phyloP scores from a whole-genome alignment of 2,329 filamentous ascomycete genomes.

The Fusarium sp. region DNA sequence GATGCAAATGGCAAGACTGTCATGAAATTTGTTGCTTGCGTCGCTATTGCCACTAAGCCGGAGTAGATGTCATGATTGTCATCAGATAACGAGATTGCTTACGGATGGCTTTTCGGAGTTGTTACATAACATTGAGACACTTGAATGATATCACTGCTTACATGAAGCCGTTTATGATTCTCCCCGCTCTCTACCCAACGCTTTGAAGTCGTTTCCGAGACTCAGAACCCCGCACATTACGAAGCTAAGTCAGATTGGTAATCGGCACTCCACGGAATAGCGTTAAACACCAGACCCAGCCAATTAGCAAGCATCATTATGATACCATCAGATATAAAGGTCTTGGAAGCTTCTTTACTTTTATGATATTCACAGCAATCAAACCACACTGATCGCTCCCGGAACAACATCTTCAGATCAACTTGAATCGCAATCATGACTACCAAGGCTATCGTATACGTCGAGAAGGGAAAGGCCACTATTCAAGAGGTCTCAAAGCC shows the following conservation, averaged over 20 bases:
- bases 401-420: neutral
- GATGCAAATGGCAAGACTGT: neutral
- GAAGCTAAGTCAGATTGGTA: slow-evolving; percentile 5
- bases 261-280: neutral
- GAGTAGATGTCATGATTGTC: neutral
- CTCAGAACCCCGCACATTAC: neutral
- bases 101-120: neutral
- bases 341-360: neutral
- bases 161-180: too few species aligned
- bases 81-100: neutral
- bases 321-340: neutral
- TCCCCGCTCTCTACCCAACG: neutral
- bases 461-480: slow-evolving; percentile 4
- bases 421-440: neutral
- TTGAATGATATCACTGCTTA: neutral
- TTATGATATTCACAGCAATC: neutral
- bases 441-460: slow-evolving; percentile 13
- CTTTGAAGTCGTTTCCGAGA: neutral
- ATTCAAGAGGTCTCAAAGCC: slow-evolving; percentile 8
- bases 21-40: neutral
- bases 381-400: neutral
- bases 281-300: neutral
- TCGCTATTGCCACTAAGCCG: neutral
- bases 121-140: neutral
- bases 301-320: neutral